phyloP scores from a whole-genome alignment of 2,329 filamentous ascomycete genomes.

The Cladosporium sp. region DNA sequence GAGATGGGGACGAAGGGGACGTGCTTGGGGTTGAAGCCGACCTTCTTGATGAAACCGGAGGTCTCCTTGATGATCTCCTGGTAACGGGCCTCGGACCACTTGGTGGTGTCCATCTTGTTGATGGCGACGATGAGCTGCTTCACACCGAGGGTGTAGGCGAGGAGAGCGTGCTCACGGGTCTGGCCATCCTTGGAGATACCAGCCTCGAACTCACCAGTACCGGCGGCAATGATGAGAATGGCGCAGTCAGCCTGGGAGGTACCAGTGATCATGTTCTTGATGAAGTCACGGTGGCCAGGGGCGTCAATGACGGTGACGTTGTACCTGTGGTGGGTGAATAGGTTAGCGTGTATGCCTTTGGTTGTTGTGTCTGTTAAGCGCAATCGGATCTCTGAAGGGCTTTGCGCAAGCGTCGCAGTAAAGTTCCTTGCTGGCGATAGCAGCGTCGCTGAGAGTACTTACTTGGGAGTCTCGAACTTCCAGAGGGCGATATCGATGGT shows the following conservation, averaged over 20 bases:
- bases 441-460: too few species aligned
- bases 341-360: neutral
- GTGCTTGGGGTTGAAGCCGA: conserved; percentile 99
- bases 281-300: conserved; percentile 99
- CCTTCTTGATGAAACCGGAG: conserved; percentile 99
- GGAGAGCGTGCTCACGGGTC: conserved; percentile 99
- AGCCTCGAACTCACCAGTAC: conserved; percentile 99
- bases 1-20: conserved; percentile 99
- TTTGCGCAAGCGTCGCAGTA: neutral
- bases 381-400: too few species aligned
- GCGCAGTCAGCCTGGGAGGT: conserved; percentile 99
- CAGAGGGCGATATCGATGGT: conserved; percentile 99
- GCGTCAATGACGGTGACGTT: conserved; percentile 58
- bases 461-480: conserved; percentile 99
- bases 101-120: conserved; percentile 99
- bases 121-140: conserved; percentile 99
- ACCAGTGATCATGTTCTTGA: conserved; percentile 99
- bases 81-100: conserved; percentile 96
- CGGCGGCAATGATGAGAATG: conserved; percentile 99
- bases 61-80: conserved; percentile 99
- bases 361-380: neutral
- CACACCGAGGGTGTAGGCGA: conserved; percentile 99
- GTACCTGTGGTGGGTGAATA: neutral
- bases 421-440: too few species aligned
- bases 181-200: conserved; percentile 99